Evolutionary conservation across 1,284 basidiomycete species (phyloP), one percentile per base, ranked within the genome.

Genomic region (Malassezia slooffiae): DNA sequence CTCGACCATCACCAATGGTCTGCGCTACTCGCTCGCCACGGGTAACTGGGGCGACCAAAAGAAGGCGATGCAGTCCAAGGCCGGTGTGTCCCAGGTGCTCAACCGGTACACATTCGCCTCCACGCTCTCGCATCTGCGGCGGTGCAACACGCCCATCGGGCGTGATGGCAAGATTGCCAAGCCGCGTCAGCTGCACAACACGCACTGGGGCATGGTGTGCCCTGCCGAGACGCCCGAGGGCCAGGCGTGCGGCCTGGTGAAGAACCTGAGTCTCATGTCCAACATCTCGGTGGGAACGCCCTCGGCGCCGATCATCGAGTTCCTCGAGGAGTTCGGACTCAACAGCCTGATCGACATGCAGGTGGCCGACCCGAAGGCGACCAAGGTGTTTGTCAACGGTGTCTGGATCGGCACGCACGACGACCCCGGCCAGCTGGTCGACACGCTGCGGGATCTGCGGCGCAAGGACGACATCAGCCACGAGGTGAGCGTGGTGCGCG

Each of bases 381-480:
- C 91, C 26, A 97, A 97, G 73, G 87, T 99, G 28, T 97, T 99
- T 71, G 87, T 99, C 54, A 99, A 99, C 62, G 93, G 93, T 67
- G 89, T 96, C 9, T 97, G 93, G 93, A 88, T 95, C 78, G 93
- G 93, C 55, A 87, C 96, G n/a, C 90, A 96, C 72, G 84, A 89
- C 47, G 85, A 96, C 60, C 86, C 91, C 13, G 82, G 82, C 35
- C 84, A 86, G 58, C 76, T 99, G 41, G 86, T 96, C 54, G 83
- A 83, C 66, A 95, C 90, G 17, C 79, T 99, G 67, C 83, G 90
- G 70, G 83, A 85, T 60, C 77, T 97, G 54, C 80, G 93, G 52
- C 76, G 93, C 57, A 89, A 86, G 70, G 88, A 93, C 57, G 90
- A 96, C 70, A 90, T 99, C 70, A 86, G 83, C 66, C 80, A 85